A percentile compares a stretch with the other conserved stretches of the same genome.
Evolutionary conservation across 768 basidiomycete genomes (phyloP).

Genomic region (Mycena albidolilacea): DNA sequence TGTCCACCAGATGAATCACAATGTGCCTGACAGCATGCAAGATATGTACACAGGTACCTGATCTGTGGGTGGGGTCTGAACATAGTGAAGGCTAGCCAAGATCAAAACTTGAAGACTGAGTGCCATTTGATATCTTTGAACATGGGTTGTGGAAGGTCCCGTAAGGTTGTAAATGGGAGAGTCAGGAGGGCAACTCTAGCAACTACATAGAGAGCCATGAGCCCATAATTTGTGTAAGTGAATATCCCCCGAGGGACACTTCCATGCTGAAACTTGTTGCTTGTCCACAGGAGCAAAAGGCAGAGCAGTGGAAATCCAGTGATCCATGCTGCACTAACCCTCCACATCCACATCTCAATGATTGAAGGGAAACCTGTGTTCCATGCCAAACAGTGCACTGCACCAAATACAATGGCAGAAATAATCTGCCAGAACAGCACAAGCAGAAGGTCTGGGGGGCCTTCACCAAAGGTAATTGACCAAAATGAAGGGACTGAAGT

Average conservation of each 20-base stretch:
- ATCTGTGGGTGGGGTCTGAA: too few species aligned
- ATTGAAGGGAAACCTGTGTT: neutral
- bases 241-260: neutral
- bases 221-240: neutral
- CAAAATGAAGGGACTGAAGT: conserved; percentile 4
- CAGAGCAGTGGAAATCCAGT: conserved; percentile 8
- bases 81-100: too few species aligned
- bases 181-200: neutral
- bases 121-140: neutral
- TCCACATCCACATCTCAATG: conserved; percentile 6
- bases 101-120: too few species aligned
- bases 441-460: neutral
- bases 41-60: too few species aligned
- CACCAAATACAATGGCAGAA: neutral
- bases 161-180: neutral
- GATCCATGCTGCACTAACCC: neutral
- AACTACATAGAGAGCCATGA: neutral
- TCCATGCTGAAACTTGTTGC: neutral
- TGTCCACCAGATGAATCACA: too few species aligned
- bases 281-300: neutral
- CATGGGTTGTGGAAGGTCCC: neutral
- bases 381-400: neutral
- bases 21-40: too few species aligned
- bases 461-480: neutral
- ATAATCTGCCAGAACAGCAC: neutral